Conservation (phyloP, 1,139 yeast species). For the Yamadazyma oceani region DNA sequence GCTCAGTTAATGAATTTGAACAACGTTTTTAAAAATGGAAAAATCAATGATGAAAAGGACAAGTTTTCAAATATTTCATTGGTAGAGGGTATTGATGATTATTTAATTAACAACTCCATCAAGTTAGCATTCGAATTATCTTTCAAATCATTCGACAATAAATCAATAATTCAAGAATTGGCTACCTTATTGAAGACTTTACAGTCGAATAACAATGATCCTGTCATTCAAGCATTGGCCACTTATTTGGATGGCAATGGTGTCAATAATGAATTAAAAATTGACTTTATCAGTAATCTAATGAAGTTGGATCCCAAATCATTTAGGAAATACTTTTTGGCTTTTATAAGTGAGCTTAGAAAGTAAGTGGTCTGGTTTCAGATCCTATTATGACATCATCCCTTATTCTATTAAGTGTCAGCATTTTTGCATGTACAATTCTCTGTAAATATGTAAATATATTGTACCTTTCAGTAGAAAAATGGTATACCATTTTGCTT, state of each 20-base stretch:
- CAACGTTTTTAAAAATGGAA: slow-evolving; percentile 55
- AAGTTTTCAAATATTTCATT: slow-evolving; percentile 54
- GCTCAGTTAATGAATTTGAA: slow-evolving; percentile 69
- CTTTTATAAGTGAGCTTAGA: slow-evolving; percentile 48
- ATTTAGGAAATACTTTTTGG: slow-evolving; percentile 64
- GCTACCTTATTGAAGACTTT: slow-evolving; percentile 68
- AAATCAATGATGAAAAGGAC: slow-evolving; percentile 54
- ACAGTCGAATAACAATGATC: slow-evolving; percentile 40
- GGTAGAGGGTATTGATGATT: slow-evolving; percentile 68
- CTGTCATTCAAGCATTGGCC: slow-evolving; percentile 51
- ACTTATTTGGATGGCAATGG: slow-evolving; percentile 62
- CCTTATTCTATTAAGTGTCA: too few relatives aligned
- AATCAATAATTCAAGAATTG: slow-evolving; percentile 73
- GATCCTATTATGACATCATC: too few relatives aligned
- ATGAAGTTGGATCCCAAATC: slow-evolving; percentile 54
- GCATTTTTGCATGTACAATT: slow-evolving; percentile 9
- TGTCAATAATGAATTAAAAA: slow-evolving; percentile 53
- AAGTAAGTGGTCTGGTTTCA: not conserved
- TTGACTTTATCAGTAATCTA: slow-evolving; percentile 58
- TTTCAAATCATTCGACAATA: slow-evolving; percentile 70
- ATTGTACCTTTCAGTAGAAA: too few relatives aligned
- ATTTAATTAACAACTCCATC: slow-evolving; percentile 66
- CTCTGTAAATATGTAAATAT: slow-evolving; percentile 7
- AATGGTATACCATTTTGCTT: slow-evolving; percentile 3
- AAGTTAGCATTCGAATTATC: slow-evolving; percentile 78